phyloP scores from a whole-genome alignment of 1,284 basidiomycete genomes.

The Chalciporus sp. region DNA sequence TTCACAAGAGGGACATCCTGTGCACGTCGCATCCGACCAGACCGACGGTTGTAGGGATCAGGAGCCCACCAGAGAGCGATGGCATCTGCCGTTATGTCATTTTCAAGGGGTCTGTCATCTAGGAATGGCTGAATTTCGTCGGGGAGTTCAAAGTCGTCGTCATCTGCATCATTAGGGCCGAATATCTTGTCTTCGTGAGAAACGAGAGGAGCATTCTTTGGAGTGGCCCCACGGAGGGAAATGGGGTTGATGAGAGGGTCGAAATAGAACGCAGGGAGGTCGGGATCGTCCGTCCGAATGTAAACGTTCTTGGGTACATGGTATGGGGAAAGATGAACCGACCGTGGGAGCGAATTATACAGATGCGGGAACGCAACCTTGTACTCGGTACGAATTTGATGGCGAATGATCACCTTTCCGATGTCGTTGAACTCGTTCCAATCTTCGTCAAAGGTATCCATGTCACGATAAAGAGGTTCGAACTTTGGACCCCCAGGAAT shows the following conservation, averaged over 20 bases:
- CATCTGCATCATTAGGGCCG: constrained; percentile 81
- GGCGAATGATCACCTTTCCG: constrained; percentile 99
- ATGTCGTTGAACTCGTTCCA: constrained; percentile 99
- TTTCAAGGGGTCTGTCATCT: constrained; percentile 80
- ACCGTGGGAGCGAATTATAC: constrained; percentile 97
- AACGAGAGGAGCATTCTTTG: constrained; percentile 83
- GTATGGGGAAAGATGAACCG: constrained; percentile 90
- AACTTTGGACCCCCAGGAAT: constrained; percentile 99
- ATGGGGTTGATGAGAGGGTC: constrained; percentile 98
- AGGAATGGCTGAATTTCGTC: constrained; percentile 86
- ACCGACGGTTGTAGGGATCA: constrained; percentile 92
- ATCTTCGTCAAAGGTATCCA: constrained; percentile 97
- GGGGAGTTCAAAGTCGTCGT: constrained; percentile 89
- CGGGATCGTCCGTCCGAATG: constrained; percentile 98
- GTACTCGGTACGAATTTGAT: constrained; percentile 98
- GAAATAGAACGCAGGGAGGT: constrained; percentile 99
- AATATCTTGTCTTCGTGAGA: constrained; percentile 93
- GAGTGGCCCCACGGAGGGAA: constrained; percentile 80
- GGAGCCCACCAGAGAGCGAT: constrained; percentile 99
- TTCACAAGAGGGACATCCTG: constrained; percentile 97
- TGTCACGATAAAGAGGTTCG: constrained; percentile 92
- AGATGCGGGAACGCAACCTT: constrained; percentile 99
- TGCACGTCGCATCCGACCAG: constrained; percentile 90
- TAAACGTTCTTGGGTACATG: constrained; percentile 97
- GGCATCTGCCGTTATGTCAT: constrained; percentile 92